These are phyloP conservation scores for Alternaria brassicae DNA, from an alignment of 2,329 filamentous ascomycete species.

Conservation along the genomic window DNA sequence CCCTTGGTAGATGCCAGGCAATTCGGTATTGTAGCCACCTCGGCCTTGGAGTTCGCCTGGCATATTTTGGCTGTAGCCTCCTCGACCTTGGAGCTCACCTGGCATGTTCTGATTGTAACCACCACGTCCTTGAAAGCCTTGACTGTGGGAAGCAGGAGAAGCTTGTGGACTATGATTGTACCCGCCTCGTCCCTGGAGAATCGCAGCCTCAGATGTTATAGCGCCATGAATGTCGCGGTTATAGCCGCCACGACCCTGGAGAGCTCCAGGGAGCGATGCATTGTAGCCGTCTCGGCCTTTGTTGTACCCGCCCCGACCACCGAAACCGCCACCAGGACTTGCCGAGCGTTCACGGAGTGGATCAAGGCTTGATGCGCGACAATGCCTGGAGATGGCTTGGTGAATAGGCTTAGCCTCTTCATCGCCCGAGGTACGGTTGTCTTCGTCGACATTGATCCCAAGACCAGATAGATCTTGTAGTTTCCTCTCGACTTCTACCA, in stretches of 20 bases:
- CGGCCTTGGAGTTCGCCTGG: conserved; percentile 44
- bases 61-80: conserved; percentile 42
- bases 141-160: conserved; percentile 26
- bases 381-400: conserved; percentile 37
- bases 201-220: conserved; percentile 30
- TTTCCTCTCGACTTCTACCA: conserved; percentile 38
- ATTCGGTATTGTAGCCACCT: conserved; percentile 41
- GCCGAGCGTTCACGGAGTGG: conserved; percentile 39
- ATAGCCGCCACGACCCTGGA: conserved; percentile 42
- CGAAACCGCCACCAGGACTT: conserved; percentile 42
- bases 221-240: conserved; percentile 31
- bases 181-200: conserved; percentile 26
- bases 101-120: conserved; percentile 40
- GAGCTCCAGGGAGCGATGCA: conserved; percentile 33
- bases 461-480: conserved; percentile 42
- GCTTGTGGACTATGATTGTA: conserved; percentile 22
- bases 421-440: conserved; percentile 34
- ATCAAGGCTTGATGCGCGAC: conserved; percentile 40
- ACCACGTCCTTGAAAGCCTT: conserved; percentile 38
- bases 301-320: conserved; percentile 43
- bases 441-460: conserved; percentile 47
- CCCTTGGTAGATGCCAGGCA: conserved; percentile 42
- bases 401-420: conserved; percentile 42
- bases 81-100: conserved; percentile 39
- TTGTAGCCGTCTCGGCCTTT: conserved; percentile 49